phyloP scores from a whole-genome alignment of 1,284 basidiomycete species.

The Leccinum ponderosum region DNA sequence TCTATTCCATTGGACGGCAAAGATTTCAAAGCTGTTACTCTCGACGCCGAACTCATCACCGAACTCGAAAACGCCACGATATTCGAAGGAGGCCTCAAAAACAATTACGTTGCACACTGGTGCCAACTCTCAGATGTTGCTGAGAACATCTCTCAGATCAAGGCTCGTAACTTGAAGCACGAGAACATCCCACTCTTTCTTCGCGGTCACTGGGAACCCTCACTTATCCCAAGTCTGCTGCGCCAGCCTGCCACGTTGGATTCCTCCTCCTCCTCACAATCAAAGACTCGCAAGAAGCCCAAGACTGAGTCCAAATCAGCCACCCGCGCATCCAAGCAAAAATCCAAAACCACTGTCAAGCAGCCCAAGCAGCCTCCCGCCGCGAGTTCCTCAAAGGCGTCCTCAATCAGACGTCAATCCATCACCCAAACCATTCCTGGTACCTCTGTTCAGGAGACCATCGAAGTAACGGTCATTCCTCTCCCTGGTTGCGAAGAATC shows the following conservation, averaged over 20 bases:
- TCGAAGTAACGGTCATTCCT: no score
- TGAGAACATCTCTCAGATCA: background rate
- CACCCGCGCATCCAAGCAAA: background rate
- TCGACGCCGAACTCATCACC: background rate
- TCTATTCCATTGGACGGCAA: background rate
- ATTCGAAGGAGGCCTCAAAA: background rate
- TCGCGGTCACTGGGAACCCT: background rate
- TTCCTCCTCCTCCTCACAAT: background rate
- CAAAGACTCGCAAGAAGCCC: background rate
- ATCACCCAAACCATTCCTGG: background rate
- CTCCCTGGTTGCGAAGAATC: no score
- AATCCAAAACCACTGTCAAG: background rate
- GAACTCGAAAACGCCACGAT: background rate
- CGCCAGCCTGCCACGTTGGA: background rate
- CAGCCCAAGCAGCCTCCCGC: background rate
- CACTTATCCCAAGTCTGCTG: background rate
- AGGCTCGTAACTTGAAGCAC: background rate
- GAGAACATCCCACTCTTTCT: background rate
- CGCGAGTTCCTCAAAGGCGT: background rate
- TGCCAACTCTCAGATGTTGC: background rate
- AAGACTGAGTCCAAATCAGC: background rate
- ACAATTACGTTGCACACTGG: background rate
- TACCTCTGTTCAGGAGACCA: background rate
- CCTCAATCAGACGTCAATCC: background rate
- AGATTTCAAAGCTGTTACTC: background rate